Evolutionary conservation across 345 rosid genomes (phyloP), one percentile per base, ranked within the genome.

Genomic region (Erodium maritimum): DNA sequence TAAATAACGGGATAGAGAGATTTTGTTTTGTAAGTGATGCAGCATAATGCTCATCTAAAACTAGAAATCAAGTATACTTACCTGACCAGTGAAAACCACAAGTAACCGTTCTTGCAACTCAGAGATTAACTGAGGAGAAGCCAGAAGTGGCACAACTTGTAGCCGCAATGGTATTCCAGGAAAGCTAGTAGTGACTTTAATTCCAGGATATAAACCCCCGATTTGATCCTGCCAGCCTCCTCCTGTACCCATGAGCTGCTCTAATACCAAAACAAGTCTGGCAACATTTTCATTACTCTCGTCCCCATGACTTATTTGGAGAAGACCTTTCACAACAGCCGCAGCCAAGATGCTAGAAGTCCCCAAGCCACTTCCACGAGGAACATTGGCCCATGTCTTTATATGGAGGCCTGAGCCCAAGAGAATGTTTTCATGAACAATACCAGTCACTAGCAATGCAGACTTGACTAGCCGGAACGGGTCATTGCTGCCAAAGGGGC

Each of bases 191-290:
- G 99, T 93, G 59, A 74, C 82, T 71, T 93, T 93, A 62, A 93
- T 85, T 52, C 95, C 96, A 10, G 94, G 85, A 77, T 87, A 85
- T 67, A 89, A 63, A 52, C 99, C 99, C 64, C 99, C 95, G 17
- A 85, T 85, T 74, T 93, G 96, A 74, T 93, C 96, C 79, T 93
- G 99, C 99, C 99, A 89, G 65, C 99, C 95, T 64, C 99, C 96
- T 59, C 99, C 99, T 21, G 99, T 89, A 24, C 99, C 96, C 99
- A 93, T 93, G 64, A 93, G 82, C 72, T 89, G 96, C 79, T 93
- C 96, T 59, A 93, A 67, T 45, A 87, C 88, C 79, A 88, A 79
- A 52, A 86, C 96, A 13, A 93, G 94, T 61, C 95, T 79, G 2
- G 99, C 95, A 8, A 87, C 84, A 53, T 89, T 93, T 69, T 86